Conservation (phyloP, 2,329 filamentous ascomycete species). For the Pestalotiopsis fici region DNA sequence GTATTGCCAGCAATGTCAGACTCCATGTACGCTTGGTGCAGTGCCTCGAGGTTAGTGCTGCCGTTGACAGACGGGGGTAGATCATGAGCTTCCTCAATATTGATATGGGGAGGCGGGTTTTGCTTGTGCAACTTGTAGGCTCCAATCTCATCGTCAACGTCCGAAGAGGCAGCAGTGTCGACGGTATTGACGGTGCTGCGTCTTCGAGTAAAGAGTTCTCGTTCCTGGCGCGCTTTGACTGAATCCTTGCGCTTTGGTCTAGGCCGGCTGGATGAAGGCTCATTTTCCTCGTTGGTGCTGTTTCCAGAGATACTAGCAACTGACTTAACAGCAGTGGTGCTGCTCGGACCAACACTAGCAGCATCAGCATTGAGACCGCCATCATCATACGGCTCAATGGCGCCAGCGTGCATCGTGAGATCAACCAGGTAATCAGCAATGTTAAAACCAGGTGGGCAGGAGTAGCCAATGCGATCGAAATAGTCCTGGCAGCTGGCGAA, state of each 20-base stretch:
- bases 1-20: constrained; percentile 78
- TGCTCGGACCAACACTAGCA: constrained; percentile 77
- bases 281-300: constrained; percentile 71
- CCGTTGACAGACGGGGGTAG: constrained; percentile 59
- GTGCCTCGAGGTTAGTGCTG: constrained; percentile 77
- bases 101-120: constrained; percentile 55
- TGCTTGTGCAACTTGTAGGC: constrained; percentile 54
- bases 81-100: constrained; percentile 70
- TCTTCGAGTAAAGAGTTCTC: constrained; percentile 85
- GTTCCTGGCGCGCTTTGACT: constrained; percentile 82
- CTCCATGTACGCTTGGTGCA: constrained; percentile 73
- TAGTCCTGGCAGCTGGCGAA: constrained; percentile 88
- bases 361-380: constrained; percentile 59
- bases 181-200: constrained; percentile 50
- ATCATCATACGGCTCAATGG: constrained; percentile 44
- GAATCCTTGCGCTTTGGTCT: constrained; percentile 75
- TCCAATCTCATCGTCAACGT: constrained; percentile 52
- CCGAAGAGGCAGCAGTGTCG: constrained; percentile 64
- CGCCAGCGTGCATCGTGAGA: constrained; percentile 91
- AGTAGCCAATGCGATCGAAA: constrained; percentile 89
- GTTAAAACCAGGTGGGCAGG: constrained; percentile 95
- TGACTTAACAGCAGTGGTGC: constrained; percentile 85
- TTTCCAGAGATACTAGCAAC: constrained; percentile 80
- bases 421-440: constrained; percentile 98
- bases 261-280: constrained; percentile 64